These are phyloP conservation scores for Spatholobus suberectus DNA, from an alignment of 306 rosid genomes.

Conservation along the genomic window DNA sequence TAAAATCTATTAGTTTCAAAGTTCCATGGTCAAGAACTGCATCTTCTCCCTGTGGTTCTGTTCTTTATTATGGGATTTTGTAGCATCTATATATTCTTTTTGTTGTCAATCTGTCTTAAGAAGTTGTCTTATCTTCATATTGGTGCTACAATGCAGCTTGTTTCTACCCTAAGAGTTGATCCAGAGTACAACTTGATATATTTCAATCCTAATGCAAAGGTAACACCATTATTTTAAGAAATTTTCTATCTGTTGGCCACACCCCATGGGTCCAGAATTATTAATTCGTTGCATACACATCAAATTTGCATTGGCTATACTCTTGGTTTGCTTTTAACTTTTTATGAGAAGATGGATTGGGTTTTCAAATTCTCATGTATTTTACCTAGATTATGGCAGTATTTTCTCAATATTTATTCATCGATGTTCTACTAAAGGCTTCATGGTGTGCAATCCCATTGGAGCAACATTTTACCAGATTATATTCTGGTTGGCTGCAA, in stretches of 20 bases:
- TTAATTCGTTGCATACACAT: not conserved
- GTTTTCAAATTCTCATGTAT: not conserved
- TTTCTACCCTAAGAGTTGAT: slow-evolving; percentile 76
- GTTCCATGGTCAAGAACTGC: slow-evolving; percentile 7
- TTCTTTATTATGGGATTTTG: slow-evolving; percentile 33
- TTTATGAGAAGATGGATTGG: not conserved
- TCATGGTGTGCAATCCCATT: not conserved
- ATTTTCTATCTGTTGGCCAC: not conserved
- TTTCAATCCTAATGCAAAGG: slow-evolving; percentile 85
- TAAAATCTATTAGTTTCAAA: slow-evolving; percentile 20
- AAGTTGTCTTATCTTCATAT: slow-evolving; percentile 52
- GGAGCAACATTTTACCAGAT: slow-evolving; percentile 11
- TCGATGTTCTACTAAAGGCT: slow-evolving; percentile 16
- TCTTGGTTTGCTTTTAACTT: slow-evolving; percentile 14
- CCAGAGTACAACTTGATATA: slow-evolving; percentile 78
- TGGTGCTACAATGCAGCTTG: slow-evolving; percentile 72
- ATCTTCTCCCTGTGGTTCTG: slow-evolving; percentile 12
- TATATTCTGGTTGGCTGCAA: slow-evolving; percentile 22
- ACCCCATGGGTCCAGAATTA: not conserved
- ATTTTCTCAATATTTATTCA: slow-evolving; percentile 16
- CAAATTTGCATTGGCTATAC: not conserved
- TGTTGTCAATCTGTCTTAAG: slow-evolving; percentile 31
- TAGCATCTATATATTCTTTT: slow-evolving; percentile 11
- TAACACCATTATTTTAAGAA: slow-evolving; percentile 39
- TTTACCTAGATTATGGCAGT: not conserved